A percentile compares a stretch with the other conserved stretches of the same genome.
Conservation (phyloP, 2,329 filamentous ascomycete species). For the Aspergillus sp. region DNA sequence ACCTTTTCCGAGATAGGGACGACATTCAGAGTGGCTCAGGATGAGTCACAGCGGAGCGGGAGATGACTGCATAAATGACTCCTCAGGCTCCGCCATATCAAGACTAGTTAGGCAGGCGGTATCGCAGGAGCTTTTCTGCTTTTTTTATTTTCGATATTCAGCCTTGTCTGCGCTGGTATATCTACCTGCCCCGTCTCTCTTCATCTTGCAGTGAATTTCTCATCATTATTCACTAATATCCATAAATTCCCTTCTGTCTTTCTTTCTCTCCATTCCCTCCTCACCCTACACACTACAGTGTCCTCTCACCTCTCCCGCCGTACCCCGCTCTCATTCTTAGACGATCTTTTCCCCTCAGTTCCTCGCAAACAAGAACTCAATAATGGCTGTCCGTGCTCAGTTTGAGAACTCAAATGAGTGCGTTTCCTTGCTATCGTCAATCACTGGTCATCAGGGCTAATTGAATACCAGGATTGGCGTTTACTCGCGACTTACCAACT, state of each 20-base stretch:
- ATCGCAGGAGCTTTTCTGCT: conserved; percentile 7
- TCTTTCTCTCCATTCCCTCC: not conserved
- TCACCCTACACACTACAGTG: not conserved
- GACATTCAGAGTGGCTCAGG: conserved; percentile 16
- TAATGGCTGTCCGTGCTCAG: conserved; percentile 50
- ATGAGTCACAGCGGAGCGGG: conserved; percentile 13
- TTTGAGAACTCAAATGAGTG: conserved; percentile 54
- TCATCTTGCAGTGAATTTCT: not conserved
- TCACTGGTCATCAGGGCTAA: not conserved
- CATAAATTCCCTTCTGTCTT: not conserved
- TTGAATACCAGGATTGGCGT: conserved; percentile 74
- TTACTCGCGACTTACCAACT: conserved; percentile 95
- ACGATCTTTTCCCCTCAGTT: conserved; percentile 6
- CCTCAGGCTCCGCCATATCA: conserved; percentile 14
- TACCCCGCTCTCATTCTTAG: conserved; percentile 6
- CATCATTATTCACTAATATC: not conserved
- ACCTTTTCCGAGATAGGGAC: not conserved
- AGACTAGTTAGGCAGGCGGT: conserved; percentile 17
- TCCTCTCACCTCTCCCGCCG: conserved; percentile 1
- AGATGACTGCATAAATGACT: conserved; percentile 16
- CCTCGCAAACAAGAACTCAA: conserved; percentile 7
- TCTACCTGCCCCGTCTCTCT: not conserved
- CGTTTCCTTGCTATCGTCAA: conserved; percentile 10
- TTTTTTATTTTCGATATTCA: conserved; percentile 5
- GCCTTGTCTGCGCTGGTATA: conserved; percentile 1